Base-by-base conservation (phyloP, 257 asterid genomes). In the Fraxinus pennsylvanica region DNA sequence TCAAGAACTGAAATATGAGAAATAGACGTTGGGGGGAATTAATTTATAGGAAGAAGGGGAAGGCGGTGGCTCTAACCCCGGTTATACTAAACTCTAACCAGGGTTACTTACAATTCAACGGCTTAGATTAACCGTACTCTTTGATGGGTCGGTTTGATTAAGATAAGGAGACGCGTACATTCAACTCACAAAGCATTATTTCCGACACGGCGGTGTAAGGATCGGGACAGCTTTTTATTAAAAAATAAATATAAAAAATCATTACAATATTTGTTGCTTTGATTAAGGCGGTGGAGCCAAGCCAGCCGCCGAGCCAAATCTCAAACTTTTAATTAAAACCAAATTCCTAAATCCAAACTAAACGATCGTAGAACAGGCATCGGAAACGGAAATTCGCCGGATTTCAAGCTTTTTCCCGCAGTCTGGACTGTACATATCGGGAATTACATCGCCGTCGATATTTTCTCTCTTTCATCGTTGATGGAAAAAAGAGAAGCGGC, bases 401-500 rank as follows among this genome's bases (percentile, higher is more conserved):
- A 27, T 25, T 17, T 19, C 27, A 22, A 57, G 2, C 3, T n/a
- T 54, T n/a, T 54, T 5, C 27, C 66, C 29, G 66, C 9, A n/a
- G 27, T 57, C 21, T 25, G 15, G 32, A 21, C 33, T 3, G 3
- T 25, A 22, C 6, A 0, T 25, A 61, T 61, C 68, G 35, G 69
- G 35, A 12, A 9, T 63, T 25, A 5, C 19, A 12, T 63, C 35
- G 73, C 63, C 65, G 76, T 19, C 15, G 71, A 47, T 35, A 33
- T 21, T n/a, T 32, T 12, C 43, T 76, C 21, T 36, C 36, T 22
- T 73, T 52, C 69, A 4, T 88, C 54, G 74, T 90, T 81, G 76
- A 93, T 91, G 97, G 97, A 91, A 82, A 83, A 87, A 66, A 80
- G 81, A 75, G 83, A 84, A 75, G 57, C 82, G 45, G 77, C 79